A percentile compares a stretch with the other conserved stretches of the same genome.
phyloP scores from a whole-genome alignment of 306 rosid species.

The Spatholobus suberectus region DNA sequence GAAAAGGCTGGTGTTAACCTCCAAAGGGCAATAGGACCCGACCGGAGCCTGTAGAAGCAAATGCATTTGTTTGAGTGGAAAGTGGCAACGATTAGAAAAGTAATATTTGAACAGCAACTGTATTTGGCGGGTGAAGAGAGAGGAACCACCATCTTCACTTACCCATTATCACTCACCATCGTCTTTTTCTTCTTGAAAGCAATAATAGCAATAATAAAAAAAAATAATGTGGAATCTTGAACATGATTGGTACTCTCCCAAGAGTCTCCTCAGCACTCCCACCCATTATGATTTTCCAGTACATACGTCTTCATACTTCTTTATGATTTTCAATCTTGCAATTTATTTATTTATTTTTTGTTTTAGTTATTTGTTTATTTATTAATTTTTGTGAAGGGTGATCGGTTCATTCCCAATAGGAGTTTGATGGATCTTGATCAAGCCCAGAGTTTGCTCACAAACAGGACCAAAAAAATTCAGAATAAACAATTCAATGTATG shows the following conservation, averaged over 20 bases:
- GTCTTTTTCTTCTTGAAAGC: not conserved
- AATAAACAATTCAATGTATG: conserved; percentile 56
- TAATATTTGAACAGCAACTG: too few species aligned
- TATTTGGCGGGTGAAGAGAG: conserved; percentile 20
- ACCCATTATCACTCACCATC: not conserved
- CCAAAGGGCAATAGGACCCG: too few species aligned
- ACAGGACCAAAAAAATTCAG: conserved; percentile 43
- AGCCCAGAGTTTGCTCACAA: conserved; percentile 78
- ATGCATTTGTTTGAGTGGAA: not conserved
- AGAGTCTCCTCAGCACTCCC: conserved; percentile 61
- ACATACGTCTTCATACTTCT: not conserved
- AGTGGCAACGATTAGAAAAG: not conserved
- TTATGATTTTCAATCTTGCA: not conserved
- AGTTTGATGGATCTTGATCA: conserved; percentile 99
- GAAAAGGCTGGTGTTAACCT: too few species aligned
- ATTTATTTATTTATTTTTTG: not conserved
- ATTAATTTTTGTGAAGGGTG: conserved; percentile 55
- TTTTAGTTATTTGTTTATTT: too few species aligned
- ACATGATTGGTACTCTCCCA: conserved; percentile 77
- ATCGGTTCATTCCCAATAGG: conserved; percentile 81
- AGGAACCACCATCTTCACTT: too few species aligned
- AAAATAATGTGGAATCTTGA: conserved; percentile 60
- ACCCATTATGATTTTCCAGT: conserved; percentile 71
- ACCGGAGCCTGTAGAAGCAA: not conserved
- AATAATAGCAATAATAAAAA: not conserved